Conservation (phyloP, 805 yeast species). For the Pichia eremophila region DNA sequence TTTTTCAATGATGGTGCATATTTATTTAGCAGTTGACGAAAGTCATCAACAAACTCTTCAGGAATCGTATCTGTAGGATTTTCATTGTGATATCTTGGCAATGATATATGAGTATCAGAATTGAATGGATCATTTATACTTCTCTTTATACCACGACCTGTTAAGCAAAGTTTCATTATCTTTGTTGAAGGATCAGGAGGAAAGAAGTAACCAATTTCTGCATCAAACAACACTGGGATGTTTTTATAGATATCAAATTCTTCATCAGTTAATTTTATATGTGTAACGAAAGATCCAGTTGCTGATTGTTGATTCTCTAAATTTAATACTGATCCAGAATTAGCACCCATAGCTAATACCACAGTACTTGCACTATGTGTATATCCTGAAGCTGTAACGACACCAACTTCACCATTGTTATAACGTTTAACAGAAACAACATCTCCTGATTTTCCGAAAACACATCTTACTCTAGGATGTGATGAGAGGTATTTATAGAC, state of each 20-base stretch:
- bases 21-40: conserved; percentile 21
- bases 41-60: conserved; percentile 16
- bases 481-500: conserved; percentile 20
- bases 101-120: conserved; percentile 14
- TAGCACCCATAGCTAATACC: conserved; percentile 32
- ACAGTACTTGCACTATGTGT: conserved; percentile 25
- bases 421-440: conserved; percentile 10
- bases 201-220: conserved; percentile 37
- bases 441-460: conserved; percentile 24
- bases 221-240: conserved; percentile 35
- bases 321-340: conserved; percentile 28
- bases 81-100: conserved; percentile 29
- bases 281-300: conserved; percentile 30
- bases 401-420: conserved; percentile 10
- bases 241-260: conserved; percentile 28
- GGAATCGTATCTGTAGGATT: conserved; percentile 31
- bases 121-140: conserved; percentile 10
- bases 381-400: conserved; percentile 21
- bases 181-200: conserved; percentile 35
- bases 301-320: conserved; percentile 27
- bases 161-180: conserved; percentile 30
- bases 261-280: conserved; percentile 28
- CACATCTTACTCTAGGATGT: conserved; percentile 25
- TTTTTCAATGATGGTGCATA: conserved; percentile 30
- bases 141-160: conserved; percentile 25